Evolutionary conservation across 106 monocot genomes (phyloP).

Genomic region (Dioscorea dumetorum): DNA sequence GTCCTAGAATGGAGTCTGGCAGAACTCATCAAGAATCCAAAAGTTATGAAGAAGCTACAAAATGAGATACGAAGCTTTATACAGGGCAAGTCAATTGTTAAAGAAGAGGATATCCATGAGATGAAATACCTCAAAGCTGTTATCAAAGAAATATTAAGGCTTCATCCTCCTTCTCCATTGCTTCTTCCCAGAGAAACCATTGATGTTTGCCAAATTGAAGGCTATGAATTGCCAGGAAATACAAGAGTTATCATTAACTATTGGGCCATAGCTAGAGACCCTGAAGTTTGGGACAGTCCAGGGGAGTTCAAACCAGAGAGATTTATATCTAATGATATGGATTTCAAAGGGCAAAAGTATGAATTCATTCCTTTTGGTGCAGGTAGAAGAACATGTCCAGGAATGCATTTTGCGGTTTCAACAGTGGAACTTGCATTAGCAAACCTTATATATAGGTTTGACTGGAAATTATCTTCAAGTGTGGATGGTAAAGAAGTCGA

Average conservation of each 20-base stretch:
- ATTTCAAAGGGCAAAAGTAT: neutral
- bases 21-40: conserved; percentile 21
- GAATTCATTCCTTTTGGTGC: conserved; percentile 1
- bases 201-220: neutral
- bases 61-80: conserved; percentile 17
- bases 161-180: neutral
- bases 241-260: conserved; percentile 3
- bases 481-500: too few relatives aligned
- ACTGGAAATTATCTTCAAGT: too few relatives aligned
- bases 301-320: conserved; percentile 5
- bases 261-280: conserved; percentile 1
- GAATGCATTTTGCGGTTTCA: too few relatives aligned
- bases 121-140: conserved; percentile 1
- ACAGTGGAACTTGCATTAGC: too few relatives aligned
- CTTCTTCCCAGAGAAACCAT: neutral
- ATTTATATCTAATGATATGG: neutral
- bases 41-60: conserved; percentile 30
- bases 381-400: neutral
- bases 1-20: conserved; percentile 27
- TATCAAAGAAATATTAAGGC: neutral
- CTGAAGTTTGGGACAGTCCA: neutral
- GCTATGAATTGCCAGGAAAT: neutral
- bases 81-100: neutral
- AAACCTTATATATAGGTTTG: too few relatives aligned
- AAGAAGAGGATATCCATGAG: neutral